phyloP scores from a whole-genome alignment of 148 eudicot species.

The Selenicereus undatus region DNA sequence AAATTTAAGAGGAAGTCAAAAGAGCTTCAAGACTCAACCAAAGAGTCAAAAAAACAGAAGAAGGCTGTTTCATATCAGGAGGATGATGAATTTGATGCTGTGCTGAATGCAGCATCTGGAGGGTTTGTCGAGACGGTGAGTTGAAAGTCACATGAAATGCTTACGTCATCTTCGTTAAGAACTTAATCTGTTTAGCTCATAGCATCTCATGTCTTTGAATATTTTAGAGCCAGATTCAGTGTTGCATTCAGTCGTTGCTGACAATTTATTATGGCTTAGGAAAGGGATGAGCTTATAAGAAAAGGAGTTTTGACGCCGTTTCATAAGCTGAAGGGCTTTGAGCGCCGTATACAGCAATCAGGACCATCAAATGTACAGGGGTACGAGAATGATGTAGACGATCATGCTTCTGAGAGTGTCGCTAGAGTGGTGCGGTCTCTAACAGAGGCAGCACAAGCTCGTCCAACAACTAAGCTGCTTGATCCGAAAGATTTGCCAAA shows the following conservation, averaged over 20 bases:
- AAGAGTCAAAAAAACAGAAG: constrained; percentile 45
- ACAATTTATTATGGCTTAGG: constrained; percentile 46
- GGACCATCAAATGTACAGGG: constrained; percentile 39
- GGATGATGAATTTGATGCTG: constrained; percentile 85
- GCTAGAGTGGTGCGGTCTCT: constrained; percentile 60
- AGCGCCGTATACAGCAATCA: constrained; percentile 72
- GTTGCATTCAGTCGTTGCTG: constrained; percentile 12
- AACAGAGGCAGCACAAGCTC: constrained; percentile 76
- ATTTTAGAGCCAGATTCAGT: background rate
- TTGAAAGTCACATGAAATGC: constrained; percentile 15
- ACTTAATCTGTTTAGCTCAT: background rate
- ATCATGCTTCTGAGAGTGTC: constrained; percentile 66
- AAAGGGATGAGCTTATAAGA: constrained; percentile 88
- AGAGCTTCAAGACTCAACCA: constrained; percentile 43
- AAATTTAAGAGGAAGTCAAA: constrained; percentile 46
- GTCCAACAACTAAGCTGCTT: constrained; percentile 82
- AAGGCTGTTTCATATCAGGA: constrained; percentile 61
- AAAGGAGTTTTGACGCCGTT: constrained; percentile 95
- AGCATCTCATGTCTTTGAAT: background rate
- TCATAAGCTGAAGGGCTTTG: constrained; percentile 91
- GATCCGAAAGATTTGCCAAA: constrained; percentile 58
- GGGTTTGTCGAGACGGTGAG: constrained; percentile 98
- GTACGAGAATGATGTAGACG: constrained; percentile 29
- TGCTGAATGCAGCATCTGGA: constrained; percentile 78
- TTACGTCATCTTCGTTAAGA: constrained; percentile 4